These are phyloP conservation scores for Aspergillus nomiae DNA, from an alignment of 2,329 filamentous ascomycete genomes.

Conservation along the genomic window DNA sequence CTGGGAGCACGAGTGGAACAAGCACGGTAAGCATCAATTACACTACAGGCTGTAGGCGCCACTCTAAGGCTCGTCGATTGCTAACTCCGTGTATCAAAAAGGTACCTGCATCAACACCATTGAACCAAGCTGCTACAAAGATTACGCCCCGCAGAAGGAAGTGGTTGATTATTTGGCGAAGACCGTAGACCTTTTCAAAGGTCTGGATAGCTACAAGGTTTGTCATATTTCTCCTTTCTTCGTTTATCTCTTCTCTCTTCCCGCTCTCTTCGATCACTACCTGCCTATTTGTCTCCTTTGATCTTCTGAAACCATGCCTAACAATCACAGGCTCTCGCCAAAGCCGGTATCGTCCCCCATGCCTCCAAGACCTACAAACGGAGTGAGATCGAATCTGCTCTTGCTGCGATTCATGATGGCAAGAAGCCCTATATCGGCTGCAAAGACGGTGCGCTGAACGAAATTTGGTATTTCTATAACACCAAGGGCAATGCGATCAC, in stretches of 20 bases:
- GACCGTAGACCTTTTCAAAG: constrained; percentile 58
- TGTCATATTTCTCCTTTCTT: neutral
- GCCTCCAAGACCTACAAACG: constrained; percentile 53
- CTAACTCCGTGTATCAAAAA: constrained; percentile 6
- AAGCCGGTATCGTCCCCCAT: constrained; percentile 58
- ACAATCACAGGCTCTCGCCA: constrained; percentile 48
- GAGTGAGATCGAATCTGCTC: constrained; percentile 53
- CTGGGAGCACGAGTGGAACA: constrained; percentile 73
- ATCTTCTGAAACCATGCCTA: neutral
- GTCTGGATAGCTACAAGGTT: constrained; percentile 56
- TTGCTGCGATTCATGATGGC: constrained; percentile 51
- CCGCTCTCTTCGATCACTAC: neutral
- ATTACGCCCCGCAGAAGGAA: constrained; percentile 57
- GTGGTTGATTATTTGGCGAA: constrained; percentile 61
- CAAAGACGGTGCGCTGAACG: constrained; percentile 49
- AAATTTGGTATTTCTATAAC: constrained; percentile 58
- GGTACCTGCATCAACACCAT: constrained; percentile 71
- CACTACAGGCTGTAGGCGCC: neutral
- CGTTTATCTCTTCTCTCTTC: neutral
- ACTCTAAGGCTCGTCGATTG: neutral
- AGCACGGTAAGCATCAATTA: constrained; percentile 53
- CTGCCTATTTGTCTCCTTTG: neutral
- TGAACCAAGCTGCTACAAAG: constrained; percentile 63
- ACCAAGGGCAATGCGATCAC: constrained; percentile 60
- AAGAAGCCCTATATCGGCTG: constrained; percentile 56